phyloP scores from a whole-genome alignment of 73 alveolate genomes.

The Paramecium tetraurelia region DNA sequence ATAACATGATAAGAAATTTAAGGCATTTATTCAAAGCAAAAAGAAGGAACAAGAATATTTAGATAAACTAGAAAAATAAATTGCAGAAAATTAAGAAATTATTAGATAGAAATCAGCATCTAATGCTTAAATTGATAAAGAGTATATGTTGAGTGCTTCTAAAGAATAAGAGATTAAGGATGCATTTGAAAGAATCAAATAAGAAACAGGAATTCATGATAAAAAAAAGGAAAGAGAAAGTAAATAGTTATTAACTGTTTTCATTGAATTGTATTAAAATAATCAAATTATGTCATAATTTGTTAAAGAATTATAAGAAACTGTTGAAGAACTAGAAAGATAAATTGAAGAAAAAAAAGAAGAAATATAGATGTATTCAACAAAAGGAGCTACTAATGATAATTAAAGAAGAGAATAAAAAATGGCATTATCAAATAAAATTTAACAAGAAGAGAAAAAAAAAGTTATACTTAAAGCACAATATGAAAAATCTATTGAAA shows the following conservation, averaged over 20 bases:
- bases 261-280: conserved; percentile 51
- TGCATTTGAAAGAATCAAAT: conserved; percentile 63
- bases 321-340: conserved; percentile 60
- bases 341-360: conserved; percentile 55
- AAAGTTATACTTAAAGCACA: conserved; percentile 57
- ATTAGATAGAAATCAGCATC: conserved; percentile 56
- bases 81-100: conserved; percentile 50
- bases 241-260: conserved; percentile 49
- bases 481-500: conserved; percentile 61
- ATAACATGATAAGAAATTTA: conserved; percentile 55
- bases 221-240: conserved; percentile 58
- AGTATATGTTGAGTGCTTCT: conserved; percentile 58
- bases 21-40: conserved; percentile 48
- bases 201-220: conserved; percentile 64
- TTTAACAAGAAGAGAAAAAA: conserved; percentile 59
- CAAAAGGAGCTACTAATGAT: conserved; percentile 63
- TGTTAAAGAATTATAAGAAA: conserved; percentile 57
- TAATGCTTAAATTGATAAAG: conserved; percentile 57
- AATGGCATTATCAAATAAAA: conserved; percentile 54
- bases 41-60: conserved; percentile 58
- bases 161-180: conserved; percentile 59
- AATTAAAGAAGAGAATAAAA: conserved; percentile 61
- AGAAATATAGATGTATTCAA: conserved; percentile 59
- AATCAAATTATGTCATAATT: conserved; percentile 56
- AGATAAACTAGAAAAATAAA: conserved; percentile 47